Evolutionary conservation across 2,329 filamentous ascomycete genomes (phyloP).

Genomic region (Botryotinia globosa): DNA sequence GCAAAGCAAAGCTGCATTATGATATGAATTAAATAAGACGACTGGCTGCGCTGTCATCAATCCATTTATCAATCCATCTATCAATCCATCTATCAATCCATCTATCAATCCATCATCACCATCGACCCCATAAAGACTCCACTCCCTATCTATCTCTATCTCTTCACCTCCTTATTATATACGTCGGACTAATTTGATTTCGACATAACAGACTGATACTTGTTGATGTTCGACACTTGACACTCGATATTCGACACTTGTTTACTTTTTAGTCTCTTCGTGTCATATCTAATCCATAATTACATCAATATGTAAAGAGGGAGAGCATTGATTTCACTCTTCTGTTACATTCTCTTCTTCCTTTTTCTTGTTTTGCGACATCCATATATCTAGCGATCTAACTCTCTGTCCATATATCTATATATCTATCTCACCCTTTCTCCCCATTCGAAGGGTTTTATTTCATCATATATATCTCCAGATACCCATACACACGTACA

Average conservation of each 20-base stretch:
- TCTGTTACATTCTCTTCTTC: background rate
- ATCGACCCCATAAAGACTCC: slow-evolving; percentile 8
- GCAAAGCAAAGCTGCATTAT: background rate
- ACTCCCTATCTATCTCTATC: background rate
- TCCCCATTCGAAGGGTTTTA: background rate
- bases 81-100: background rate
- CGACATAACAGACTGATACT: background rate
- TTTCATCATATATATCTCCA: background rate
- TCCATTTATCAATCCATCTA: background rate
- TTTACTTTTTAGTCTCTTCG: background rate
- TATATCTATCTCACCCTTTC: background rate
- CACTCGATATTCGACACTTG: background rate
- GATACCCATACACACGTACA: background rate
- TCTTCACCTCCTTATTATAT: background rate
- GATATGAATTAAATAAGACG: background rate
- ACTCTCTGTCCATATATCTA: background rate
- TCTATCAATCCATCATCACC: slow-evolving; percentile 5
- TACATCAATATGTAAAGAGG: slow-evolving; percentile 9
- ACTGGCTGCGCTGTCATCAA: slow-evolving; percentile 12
- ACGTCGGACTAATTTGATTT: background rate
- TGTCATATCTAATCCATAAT: background rate
- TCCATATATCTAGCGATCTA: background rate
- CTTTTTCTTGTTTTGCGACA: background rate
- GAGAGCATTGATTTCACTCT: background rate
- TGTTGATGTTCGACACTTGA: background rate